Evolutionary conservation across 768 basidiomycete species (phyloP), one percentile per base, ranked within the genome.

Genomic region (Agaricus blazei): DNA sequence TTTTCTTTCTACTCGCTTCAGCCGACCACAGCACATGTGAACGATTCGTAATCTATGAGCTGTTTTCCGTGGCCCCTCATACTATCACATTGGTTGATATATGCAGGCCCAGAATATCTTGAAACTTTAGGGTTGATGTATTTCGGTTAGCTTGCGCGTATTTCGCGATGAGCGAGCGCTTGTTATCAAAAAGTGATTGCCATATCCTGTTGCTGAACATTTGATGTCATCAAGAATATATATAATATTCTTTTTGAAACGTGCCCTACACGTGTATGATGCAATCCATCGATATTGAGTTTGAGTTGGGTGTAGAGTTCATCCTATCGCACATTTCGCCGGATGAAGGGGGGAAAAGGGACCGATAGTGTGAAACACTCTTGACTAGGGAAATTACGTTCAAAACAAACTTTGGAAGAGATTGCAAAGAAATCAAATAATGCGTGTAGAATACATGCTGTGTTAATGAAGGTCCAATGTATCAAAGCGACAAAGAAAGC

Each of bases 261-360:
- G 66, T 67, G 66, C 59, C 51, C 24, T 56, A 60, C 66, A 64
- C 66, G 65, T 67, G 67, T 63, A 49, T 48, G 48, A 42, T 54
- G 41, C 42, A 50, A 54, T 53, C 59, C 62, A 65, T 67, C 65
- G 65, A 66, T 67, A 60, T 56, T 51, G 27, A 12, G 28, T n/a
- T 23, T 45, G 56, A 59, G 44, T 23, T 34, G 34, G 34, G 5
- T 27, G 37, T n/a, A 19, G 37, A 48, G 26, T 38, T 34, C 51
- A 37, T 45, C 46, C 52, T 45, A 54, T 54, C 27, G 9, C 27
- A 12, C 29, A 27, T 26, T 9, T 44, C 48, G 41, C 40, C 7
- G 11, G 34, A 34, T 2, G 5, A 11, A 8, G 7, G 3, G 34
- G 11, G 34, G 7, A 11, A 34, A 34, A 34, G 34, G 19, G 36